Evolutionary conservation across 2,329 filamentous ascomycete genomes (phyloP).

Genomic region (Trichoderma oligosporum): DNA sequence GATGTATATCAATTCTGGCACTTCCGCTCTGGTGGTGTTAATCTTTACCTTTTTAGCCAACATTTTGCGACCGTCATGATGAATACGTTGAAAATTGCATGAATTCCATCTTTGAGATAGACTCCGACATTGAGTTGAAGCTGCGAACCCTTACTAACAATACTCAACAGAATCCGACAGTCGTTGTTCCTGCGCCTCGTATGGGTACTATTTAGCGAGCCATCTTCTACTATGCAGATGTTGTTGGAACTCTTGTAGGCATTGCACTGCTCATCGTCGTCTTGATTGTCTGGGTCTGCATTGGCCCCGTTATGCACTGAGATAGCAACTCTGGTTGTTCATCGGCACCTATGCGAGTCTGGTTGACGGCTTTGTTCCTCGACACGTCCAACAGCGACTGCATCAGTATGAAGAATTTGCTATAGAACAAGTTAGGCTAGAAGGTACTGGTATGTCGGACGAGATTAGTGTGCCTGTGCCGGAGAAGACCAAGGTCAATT

Average conservation of each 20-base stretch:
- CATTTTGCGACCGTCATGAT: conserved; percentile 37
- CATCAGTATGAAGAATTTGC: conserved; percentile 23
- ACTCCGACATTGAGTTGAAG: conserved; percentile 33
- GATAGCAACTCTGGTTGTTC: conserved; percentile 44
- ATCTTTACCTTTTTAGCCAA: conserved; percentile 41
- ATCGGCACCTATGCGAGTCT: conserved; percentile 47
- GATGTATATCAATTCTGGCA: conserved; percentile 43
- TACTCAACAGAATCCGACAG: conserved; percentile 31
- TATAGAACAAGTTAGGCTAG: conserved; percentile 17
- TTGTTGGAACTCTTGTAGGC: conserved; percentile 41
- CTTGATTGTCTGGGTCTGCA: conserved; percentile 36
- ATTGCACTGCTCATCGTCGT: conserved; percentile 37
- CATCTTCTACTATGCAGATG: conserved; percentile 42
- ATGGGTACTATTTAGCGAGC: conserved; percentile 34
- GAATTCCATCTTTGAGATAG: conserved; percentile 33
- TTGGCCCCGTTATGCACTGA: conserved; percentile 39
- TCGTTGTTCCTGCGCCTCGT: conserved; percentile 32
- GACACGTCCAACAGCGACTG: conserved; percentile 38
- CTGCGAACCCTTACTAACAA: conserved; percentile 35
- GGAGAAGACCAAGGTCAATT: neutral
- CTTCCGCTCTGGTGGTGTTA: conserved; percentile 37
- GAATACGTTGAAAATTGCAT: conserved; percentile 32
- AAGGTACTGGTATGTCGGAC: conserved; percentile 20
- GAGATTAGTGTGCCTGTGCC: conserved; percentile 19
- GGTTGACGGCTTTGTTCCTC: conserved; percentile 43